phyloP scores from a whole-genome alignment of 2,329 filamentous ascomycete species.

The Talaromyces sp. region DNA sequence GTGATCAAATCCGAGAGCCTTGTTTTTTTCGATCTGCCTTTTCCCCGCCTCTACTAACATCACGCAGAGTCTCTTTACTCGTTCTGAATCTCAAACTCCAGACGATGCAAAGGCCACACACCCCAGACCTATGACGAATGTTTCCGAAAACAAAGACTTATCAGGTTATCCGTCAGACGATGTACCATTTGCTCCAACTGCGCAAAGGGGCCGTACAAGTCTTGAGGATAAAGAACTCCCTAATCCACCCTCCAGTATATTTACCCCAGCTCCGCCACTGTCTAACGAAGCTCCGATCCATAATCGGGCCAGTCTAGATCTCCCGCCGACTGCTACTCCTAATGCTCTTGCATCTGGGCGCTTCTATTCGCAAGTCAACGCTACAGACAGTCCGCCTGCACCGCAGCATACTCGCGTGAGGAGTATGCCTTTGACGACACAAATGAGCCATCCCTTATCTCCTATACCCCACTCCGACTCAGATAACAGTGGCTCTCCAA shows the following conservation, averaged over 20 bases:
- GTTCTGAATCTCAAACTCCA: conserved; percentile 4
- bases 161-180: background rate
- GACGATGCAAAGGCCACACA: background rate
- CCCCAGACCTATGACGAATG: background rate
- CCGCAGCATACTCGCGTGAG: conserved; percentile 9
- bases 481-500: background rate
- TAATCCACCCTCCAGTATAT: background rate
- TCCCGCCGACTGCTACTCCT: conserved; percentile 5
- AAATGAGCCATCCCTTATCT: conserved; percentile 9
- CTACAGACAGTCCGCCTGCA: background rate
- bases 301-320: conserved; percentile 9
- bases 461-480: conserved; percentile 10
- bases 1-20: background rate
- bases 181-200: background rate
- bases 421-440: conserved; percentile 6
- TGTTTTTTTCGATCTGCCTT: background rate
- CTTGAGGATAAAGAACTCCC: background rate
- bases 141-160: conserved; percentile 2
- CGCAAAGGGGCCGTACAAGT: background rate
- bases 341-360: conserved; percentile 9
- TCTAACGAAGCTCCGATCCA: background rate
- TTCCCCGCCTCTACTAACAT: conserved; percentile 5
- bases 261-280: background rate
- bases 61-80: conserved; percentile 20
- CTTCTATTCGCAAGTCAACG: conserved; percentile 21